Evolutionary conservation across 192 early-diverging fungal genomes (phyloP).

Genomic region (Neocallimastix lanati): DNA sequence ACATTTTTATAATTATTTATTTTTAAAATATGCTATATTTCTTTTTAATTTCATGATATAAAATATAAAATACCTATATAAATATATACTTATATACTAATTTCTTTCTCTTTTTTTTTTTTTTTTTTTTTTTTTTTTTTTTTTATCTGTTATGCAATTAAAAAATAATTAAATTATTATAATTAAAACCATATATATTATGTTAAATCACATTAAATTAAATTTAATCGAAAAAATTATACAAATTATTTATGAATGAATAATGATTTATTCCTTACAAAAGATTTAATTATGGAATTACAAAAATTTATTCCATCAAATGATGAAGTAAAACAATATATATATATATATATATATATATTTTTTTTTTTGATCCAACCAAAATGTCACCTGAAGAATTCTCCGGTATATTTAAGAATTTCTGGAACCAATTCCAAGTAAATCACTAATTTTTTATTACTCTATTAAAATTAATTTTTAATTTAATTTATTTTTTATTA

Average conservation of each 20-base stretch:
- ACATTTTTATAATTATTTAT: too few relatives aligned
- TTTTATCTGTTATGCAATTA: background rate
- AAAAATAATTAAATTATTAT: too few relatives aligned
- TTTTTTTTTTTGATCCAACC: conserved; percentile 16
- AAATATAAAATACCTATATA: too few relatives aligned
- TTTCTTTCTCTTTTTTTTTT: too few relatives aligned
- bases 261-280: background rate
- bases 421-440: conserved; percentile 13
- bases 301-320: background rate
- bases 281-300: background rate
- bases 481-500: too few relatives aligned
- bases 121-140: too few relatives aligned
- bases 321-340: background rate
- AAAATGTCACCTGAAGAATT: conserved; percentile 66
- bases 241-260: background rate
- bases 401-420: conserved; percentile 71
- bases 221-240: background rate
- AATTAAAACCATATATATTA: background rate
- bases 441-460: background rate
- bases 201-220: background rate
- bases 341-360: background rate
- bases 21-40: too few relatives aligned
- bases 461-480: too few relatives aligned
- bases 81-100: too few relatives aligned
- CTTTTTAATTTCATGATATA: too few relatives aligned